Base-by-base conservation (phyloP, 345 rosid species). In the Lepidium sativum region DNA sequence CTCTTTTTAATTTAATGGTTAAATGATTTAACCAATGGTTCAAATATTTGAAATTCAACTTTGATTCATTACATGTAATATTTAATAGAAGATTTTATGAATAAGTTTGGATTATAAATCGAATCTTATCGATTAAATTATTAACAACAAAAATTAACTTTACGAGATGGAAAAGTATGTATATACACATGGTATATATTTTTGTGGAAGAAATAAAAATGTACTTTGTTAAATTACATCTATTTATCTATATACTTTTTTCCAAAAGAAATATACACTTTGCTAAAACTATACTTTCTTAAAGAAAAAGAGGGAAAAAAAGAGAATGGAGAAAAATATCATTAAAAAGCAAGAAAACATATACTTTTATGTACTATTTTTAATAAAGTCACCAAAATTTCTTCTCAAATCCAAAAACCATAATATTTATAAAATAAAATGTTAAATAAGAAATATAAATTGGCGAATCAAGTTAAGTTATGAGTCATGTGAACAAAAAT, bases 321-420 rank as follows among this genome's bases (percentile, higher is more conserved):
- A n/a, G n/a, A 38, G 37, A 40, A 52, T 31, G 20, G 20, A 14
- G 8, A 34, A 17, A 60, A 38, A 34, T 25, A 17, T 6, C 17
- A 6, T 9, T 6, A 48, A 63, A 70, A 59, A 37, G 44, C 4
- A 67, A 67, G 59, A 69, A 69, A 71, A 47, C n/a, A n/a, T 64
- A 57, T 20, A 62, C 42, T 37, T 10, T 18, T 65, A 70, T 78
- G 81, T 79, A 77, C 78, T 80, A 68, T 82, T 83, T 83, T 20
- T 79, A 81, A 75, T 63, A 58, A 58, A 59, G 60, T 39, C 60
- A 66, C 67, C 65, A 69, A 75, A 79, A 35, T 52, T 25, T 41
- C 16, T 58, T 56, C 20, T 42, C 41, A 32, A 57, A 8, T 40
- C 17, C 29, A 31, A 44, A 35, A 54, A 34, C 31, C 12, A 47